Evolutionary conservation across 495 filamentous ascomycete species (phyloP).

Genomic region (Aspergillus coremiiformis): DNA sequence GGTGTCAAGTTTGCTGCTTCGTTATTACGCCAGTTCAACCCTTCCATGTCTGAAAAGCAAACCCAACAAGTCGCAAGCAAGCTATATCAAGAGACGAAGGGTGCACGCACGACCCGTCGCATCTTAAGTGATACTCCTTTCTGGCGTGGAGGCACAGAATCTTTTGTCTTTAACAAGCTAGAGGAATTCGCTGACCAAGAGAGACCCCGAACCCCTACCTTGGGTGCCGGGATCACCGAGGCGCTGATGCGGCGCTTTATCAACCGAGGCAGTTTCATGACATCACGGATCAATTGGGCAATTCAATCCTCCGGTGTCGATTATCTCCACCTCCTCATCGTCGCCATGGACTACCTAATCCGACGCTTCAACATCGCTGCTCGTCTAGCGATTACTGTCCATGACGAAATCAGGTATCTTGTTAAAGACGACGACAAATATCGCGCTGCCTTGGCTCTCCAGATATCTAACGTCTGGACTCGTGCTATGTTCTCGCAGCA

Average conservation of each 20-base stretch:
- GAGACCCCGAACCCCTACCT: slow-evolving; percentile 77
- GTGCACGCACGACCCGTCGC: slow-evolving; percentile 65
- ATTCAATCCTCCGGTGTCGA: slow-evolving; percentile 97
- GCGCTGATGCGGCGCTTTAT: slow-evolving; percentile 83
- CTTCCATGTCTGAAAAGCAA: slow-evolving; percentile 64
- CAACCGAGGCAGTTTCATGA: slow-evolving; percentile 86
- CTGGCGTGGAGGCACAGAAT: slow-evolving; percentile 95
- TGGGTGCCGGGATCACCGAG: slow-evolving; percentile 96
- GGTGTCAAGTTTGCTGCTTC: slow-evolving; percentile 89
- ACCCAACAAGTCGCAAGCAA: slow-evolving; percentile 67
- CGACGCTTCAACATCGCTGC: slow-evolving; percentile 78
- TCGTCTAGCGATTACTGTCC: slow-evolving; percentile 86
- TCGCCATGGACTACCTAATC: slow-evolving; percentile 89
- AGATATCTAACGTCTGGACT: slow-evolving; percentile 94
- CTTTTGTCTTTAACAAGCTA: slow-evolving; percentile 94
- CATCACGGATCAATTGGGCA: slow-evolving; percentile 96
- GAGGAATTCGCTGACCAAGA: slow-evolving; percentile 98
- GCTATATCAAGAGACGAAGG: slow-evolving; percentile 86
- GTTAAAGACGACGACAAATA: slow-evolving; percentile 83
- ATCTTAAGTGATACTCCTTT: slow-evolving; percentile 65
- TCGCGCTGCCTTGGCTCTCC: slow-evolving; percentile 79
- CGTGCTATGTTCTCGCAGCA: slow-evolving; percentile 95
- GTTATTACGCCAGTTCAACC: slow-evolving; percentile 88
- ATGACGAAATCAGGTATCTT: slow-evolving; percentile 95
- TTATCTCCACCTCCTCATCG: slow-evolving; percentile 90